Base-by-base conservation (phyloP, 768 basidiomycete genomes). In the Russula sp. region DNA sequence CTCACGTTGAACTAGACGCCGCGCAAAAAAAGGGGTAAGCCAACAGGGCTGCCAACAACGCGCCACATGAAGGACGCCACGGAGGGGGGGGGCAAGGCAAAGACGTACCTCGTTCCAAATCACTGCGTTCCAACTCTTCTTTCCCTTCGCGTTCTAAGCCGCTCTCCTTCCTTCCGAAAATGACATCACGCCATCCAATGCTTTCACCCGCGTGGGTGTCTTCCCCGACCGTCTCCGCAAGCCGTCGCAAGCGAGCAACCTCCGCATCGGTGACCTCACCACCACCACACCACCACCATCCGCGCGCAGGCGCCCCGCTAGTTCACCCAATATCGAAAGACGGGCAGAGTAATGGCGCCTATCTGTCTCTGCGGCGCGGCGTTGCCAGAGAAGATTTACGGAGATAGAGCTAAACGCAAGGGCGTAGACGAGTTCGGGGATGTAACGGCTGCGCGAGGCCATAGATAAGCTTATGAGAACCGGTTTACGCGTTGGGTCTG, bases 341-440 rank as follows among this genome's bases (percentile, higher is more conserved):
- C 82, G 86, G 5, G 88, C 86, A 57, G 79, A 73, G 49, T 80
- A 71, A 28, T 81, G 81, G 18, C 83, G 77, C 49, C 80, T 80
- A 62, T 88, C 84, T 49, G 83, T 83, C 52, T 79, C 80, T 40
- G 78, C 76, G 0, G 70, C 69, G 55, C 78, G 81, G 64, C 84
- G 79, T 58, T 83, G 79, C 70, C 75, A 79, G 44, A 89, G 79
- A 30, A 88, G 76, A 73, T 90, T 87, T 62, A 88, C 84, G 32
- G 87, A 83, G 64, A 89, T 72, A 26, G 88, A 88, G 53, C 82
- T 84, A 69, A 88, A 77, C 10, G 85, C 86, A 52, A 85, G 75
- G 36, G 86, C 83, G 73, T 83, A 89, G 66, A 89, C 58, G 59
- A 86, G 76, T 69, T 89, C 87, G 32, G 84, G 86, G 62, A 87